Percentiles rank a stretch among this genome's conserved stretches.
Conservation (phyloP, 352 stramenopile genomes). For the Phytophthora lateralis region DNA sequence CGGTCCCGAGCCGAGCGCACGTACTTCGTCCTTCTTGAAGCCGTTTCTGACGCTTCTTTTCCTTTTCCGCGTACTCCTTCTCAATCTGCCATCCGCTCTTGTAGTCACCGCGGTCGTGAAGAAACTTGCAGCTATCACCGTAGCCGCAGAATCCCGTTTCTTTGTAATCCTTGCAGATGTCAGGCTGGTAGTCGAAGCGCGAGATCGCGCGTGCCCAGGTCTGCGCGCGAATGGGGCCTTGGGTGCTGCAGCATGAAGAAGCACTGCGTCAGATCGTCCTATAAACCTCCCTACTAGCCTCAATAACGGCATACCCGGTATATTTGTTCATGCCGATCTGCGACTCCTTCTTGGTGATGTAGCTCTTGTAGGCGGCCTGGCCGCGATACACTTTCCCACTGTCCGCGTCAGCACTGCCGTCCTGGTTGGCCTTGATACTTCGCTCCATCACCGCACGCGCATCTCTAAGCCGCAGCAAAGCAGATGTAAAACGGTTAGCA, state of each 20-base stretch:
- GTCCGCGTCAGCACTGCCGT: conserved; percentile 66
- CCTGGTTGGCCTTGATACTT: conserved; percentile 73
- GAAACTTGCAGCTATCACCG: conserved; percentile 96
- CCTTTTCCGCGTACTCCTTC: conserved; percentile 93
- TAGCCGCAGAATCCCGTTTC: conserved; percentile 99
- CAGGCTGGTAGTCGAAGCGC: conserved; percentile 97
- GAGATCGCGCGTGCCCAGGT: conserved; percentile 94
- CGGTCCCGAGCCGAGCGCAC: conserved; percentile 9
- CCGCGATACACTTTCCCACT: conserved; percentile 86
- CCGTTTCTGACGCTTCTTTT: conserved; percentile 88
- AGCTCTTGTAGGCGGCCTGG: conserved; percentile 88
- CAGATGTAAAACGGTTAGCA: not conserved
- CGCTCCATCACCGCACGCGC: conserved; percentile 79
- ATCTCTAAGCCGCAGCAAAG: conserved; percentile 48
- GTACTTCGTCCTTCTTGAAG: conserved; percentile 54
- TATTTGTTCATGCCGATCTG: conserved; percentile 92
- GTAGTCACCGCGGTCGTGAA: conserved; percentile 98
- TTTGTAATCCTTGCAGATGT: conserved; percentile 99
- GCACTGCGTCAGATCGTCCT: not conserved
- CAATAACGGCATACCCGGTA: conserved; percentile 56
- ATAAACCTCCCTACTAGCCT: not conserved
- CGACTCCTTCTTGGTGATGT: conserved; percentile 87
- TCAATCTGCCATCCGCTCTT: conserved; percentile 98
- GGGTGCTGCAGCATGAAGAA: conserved; percentile 57
- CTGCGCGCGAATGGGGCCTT: conserved; percentile 94